These are phyloP conservation scores for Choricystis sp. DNA, from an alignment of 139 green algal species.

Conservation along the genomic window DNA sequence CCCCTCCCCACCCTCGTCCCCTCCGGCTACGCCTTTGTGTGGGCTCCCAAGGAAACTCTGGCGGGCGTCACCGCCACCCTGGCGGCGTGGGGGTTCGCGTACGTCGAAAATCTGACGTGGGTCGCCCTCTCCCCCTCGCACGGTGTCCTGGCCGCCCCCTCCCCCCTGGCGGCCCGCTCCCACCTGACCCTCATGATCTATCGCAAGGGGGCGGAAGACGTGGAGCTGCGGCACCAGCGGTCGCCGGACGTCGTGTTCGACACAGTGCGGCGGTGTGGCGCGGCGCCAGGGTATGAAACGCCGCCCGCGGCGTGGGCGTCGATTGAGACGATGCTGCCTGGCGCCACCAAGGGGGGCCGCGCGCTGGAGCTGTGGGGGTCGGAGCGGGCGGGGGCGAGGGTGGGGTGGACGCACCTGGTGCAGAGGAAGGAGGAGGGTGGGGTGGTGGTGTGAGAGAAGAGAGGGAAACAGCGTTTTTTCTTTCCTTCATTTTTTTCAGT, in stretches of 20 bases:
- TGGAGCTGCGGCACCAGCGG: conserved; percentile 82
- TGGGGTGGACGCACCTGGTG: neutral
- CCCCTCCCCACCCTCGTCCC: conserved; percentile 52
- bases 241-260: conserved; percentile 79
- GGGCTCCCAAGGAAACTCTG: conserved; percentile 50
- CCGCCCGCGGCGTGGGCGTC: neutral
- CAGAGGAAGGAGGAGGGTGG: neutral
- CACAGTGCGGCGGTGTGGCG: conserved; percentile 13
- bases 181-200: conserved; percentile 88
- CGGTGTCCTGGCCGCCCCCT: conserved; percentile 25
- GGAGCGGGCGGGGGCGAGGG: too few relatives aligned
- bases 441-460: too few relatives aligned
- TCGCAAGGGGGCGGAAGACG: conserved; percentile 35
- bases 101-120: conserved; percentile 92
- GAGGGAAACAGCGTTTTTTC: neutral
- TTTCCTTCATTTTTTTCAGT: too few relatives aligned
- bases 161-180: conserved; percentile 21
- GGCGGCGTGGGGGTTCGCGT: conserved; percentile 44
- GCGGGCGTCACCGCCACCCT: conserved; percentile 22
- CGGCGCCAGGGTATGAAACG: neutral
- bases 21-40: conserved; percentile 76
- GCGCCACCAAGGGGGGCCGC: conserved; percentile 5
- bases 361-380: conserved; percentile 11
- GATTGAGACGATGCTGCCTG: conserved; percentile 16
- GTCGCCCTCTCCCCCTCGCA: conserved; percentile 57